Evolutionary conservation across 768 basidiomycete species (phyloP).

Genomic region (Leccinellum luteum): DNA sequence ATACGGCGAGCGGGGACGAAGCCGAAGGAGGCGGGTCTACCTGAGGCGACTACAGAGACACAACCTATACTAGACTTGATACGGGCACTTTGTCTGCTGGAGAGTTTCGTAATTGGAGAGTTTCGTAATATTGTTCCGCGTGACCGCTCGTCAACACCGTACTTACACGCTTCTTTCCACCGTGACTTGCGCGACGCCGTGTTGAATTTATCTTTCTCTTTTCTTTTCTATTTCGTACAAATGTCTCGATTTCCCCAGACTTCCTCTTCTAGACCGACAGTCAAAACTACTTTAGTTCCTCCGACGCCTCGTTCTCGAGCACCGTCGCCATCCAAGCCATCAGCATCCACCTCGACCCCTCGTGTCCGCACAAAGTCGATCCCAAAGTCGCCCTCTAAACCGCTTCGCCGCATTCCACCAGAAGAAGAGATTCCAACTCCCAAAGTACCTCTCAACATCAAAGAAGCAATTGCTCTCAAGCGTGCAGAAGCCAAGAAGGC

Average conservation of each 20-base stretch:
- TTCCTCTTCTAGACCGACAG: slow-evolving; percentile 33
- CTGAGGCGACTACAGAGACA: background rate
- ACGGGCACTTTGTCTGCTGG: background rate
- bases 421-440: slow-evolving; percentile 29
- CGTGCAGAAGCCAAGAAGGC: slow-evolving; percentile 77
- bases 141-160: slow-evolving; percentile 1
- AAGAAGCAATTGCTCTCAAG: slow-evolving; percentile 76
- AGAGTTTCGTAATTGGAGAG: slow-evolving; percentile 22
- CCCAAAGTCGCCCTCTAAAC: slow-evolving; percentile 35
- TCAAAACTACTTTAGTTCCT: slow-evolving; percentile 27
- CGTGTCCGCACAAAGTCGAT: slow-evolving; percentile 37
- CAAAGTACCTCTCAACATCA: slow-evolving; percentile 48
- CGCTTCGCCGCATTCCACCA: slow-evolving; percentile 21
- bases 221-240: background rate
- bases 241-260: slow-evolving; percentile 42
- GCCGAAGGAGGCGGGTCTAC: background rate
- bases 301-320: slow-evolving; percentile 33
- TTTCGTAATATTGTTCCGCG: slow-evolving; percentile 22
- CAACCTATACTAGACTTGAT: background rate
- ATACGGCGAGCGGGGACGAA: slow-evolving; percentile 5
- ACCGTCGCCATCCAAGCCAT: slow-evolving; percentile 30
- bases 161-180: background rate
- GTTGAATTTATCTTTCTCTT: background rate
- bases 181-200: slow-evolving; percentile 2
- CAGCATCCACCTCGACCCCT: slow-evolving; percentile 28